Percentiles rank a stretch among this genome's conserved stretches.
Evolutionary conservation across 1,284 basidiomycete species (phyloP).

Genomic region (Thecaphora thlaspeos): DNA sequence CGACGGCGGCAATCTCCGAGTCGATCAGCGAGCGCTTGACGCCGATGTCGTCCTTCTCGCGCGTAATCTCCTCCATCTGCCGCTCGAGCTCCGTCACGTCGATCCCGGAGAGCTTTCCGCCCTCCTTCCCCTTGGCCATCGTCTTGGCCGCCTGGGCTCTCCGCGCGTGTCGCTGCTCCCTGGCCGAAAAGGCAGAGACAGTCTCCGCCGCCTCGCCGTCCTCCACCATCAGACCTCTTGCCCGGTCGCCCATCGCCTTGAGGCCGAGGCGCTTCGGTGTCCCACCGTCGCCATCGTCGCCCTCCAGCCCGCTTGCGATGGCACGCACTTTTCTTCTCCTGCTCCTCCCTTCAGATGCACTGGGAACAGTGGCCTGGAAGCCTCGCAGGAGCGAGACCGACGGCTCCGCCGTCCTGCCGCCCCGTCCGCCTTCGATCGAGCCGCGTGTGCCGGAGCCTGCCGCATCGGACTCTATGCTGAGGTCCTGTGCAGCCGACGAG

Average conservation of each 20-base stretch:
- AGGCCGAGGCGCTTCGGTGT: conserved; percentile 38
- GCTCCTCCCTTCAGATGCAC: conserved; percentile 38
- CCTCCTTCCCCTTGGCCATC: conserved; percentile 35
- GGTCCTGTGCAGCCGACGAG: conserved; percentile 33
- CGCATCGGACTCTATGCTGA: conserved; percentile 17
- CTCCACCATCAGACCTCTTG: conserved; percentile 46
- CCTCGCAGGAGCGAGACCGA: conserved; percentile 53
- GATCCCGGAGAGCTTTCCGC: conserved; percentile 14
- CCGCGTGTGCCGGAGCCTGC: background rate
- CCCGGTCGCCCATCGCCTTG: conserved; percentile 47
- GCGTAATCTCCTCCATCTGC: conserved; percentile 48
- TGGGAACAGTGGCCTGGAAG: conserved; percentile 55
- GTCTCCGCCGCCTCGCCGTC: conserved; percentile 9
- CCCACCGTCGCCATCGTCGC: background rate
- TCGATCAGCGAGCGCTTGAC: conserved; percentile 40
- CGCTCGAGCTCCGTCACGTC: conserved; percentile 50
- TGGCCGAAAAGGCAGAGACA: conserved; percentile 28
- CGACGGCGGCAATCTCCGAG: conserved; percentile 36
- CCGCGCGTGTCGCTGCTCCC: conserved; percentile 34
- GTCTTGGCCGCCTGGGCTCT: conserved; percentile 28
- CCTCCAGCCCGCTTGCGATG: conserved; percentile 31
- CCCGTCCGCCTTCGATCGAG: conserved; percentile 1
- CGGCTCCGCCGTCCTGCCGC: conserved; percentile 16
- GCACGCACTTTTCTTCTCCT: conserved; percentile 44
- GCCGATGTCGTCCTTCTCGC: conserved; percentile 48